Evolutionary conservation across 768 basidiomycete genomes (phyloP).

Genomic region (Suillus ampliporus): DNA sequence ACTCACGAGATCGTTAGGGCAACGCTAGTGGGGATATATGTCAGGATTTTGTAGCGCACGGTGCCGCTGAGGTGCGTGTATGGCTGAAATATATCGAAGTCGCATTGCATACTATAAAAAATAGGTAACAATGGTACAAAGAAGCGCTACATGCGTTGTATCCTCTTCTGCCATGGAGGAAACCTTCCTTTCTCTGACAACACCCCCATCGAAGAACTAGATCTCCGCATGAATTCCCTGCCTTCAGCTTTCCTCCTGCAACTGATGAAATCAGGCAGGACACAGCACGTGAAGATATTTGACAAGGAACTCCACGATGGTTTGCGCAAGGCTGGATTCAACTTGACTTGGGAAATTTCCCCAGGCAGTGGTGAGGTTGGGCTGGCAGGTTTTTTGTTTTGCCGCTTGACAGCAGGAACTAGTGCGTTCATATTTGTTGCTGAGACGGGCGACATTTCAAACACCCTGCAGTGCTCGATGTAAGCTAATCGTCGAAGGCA

Average conservation of each 20-base stretch:
- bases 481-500: neutral
- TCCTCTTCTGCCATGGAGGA: no score
- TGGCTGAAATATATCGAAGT: neutral
- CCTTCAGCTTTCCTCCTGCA: neutral
- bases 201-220: no score
- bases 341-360: neutral
- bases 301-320: neutral
- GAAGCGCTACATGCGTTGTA: neutral
- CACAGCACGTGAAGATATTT: neutral
- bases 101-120: neutral
- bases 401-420: neutral
- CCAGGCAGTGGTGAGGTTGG: neutral
- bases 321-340: neutral
- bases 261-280: neutral
- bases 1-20: neutral
- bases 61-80: neutral
- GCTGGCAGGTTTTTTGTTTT: neutral
- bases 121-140: neutral
- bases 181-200: no score
- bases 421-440: neutral
- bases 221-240: neutral
- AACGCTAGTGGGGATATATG: neutral
- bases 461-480: conserved; percentile 15
- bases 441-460: neutral
- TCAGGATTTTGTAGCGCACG: neutral